Conservation (phyloP, 768 basidiomycete genomes). For the Rhodotorula diobovata region DNA sequence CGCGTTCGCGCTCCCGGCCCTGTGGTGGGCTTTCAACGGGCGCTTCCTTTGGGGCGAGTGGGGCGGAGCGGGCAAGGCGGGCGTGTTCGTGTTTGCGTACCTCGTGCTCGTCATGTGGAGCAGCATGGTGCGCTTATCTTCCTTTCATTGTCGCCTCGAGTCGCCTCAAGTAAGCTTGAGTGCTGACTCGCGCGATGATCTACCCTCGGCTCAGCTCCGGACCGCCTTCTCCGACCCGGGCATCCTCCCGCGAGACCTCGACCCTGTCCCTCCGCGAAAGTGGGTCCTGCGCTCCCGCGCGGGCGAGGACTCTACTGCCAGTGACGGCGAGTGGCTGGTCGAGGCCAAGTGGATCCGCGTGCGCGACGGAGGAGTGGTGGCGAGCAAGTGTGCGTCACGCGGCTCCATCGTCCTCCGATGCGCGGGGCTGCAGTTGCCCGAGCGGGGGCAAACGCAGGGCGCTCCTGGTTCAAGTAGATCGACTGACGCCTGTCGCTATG, state of each 20-base stretch:
- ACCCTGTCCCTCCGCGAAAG: conserved; percentile 57
- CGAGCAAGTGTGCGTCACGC: conserved; percentile 38
- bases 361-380: conserved; percentile 54
- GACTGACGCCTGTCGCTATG: neutral
- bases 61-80: conserved; percentile 58
- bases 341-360: conserved; percentile 56
- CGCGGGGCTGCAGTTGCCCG: too few relatives aligned
- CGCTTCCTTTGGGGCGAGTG: conserved; percentile 82
- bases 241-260: conserved; percentile 79
- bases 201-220: conserved; percentile 21
- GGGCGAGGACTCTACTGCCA: conserved; percentile 53
- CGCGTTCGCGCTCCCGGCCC: conserved; percentile 63
- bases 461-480: too few relatives aligned
- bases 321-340: conserved; percentile 24
- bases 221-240: conserved; percentile 73
- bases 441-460: too few relatives aligned
- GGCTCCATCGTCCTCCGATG: neutral
- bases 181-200: neutral
- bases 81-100: conserved; percentile 57
- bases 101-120: conserved; percentile 62
- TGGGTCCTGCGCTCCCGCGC: conserved; percentile 1
- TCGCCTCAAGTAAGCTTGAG: too few relatives aligned
- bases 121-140: conserved; percentile 62
- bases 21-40: conserved; percentile 84
- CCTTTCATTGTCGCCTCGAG: conserved; percentile 41